A percentile compares a stretch with the other conserved stretches of the same genome.
These are phyloP conservation scores for Pichia rugopelliculosa DNA, from an alignment of 805 yeast genomes.

Conservation along the genomic window DNA sequence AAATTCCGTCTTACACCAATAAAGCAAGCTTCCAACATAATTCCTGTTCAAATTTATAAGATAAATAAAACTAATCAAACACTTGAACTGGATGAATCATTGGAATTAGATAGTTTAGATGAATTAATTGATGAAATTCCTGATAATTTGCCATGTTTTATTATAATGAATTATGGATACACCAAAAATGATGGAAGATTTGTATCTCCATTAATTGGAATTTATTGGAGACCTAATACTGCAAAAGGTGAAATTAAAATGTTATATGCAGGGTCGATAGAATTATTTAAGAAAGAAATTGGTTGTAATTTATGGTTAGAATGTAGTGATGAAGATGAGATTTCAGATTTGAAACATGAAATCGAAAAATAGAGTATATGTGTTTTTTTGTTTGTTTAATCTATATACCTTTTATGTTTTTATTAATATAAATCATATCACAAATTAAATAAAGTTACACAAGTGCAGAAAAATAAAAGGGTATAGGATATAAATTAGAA, in stretches of 20 bases:
- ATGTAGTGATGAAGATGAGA: conserved; percentile 61
- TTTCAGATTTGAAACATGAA: conserved; percentile 45
- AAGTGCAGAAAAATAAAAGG: too few relatives aligned
- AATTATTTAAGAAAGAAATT: conserved; percentile 68
- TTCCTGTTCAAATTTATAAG: conserved; percentile 56
- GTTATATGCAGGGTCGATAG: conserved; percentile 90
- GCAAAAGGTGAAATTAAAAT: conserved; percentile 75
- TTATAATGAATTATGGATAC: conserved; percentile 71
- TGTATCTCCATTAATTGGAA: conserved; percentile 63
- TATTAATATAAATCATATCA: too few relatives aligned
- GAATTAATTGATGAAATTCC: conserved; percentile 73
- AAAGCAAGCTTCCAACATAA: conserved; percentile 53
- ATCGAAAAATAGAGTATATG: conserved; percentile 15
- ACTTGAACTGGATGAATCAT: conserved; percentile 37
- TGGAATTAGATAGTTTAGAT: conserved; percentile 43
- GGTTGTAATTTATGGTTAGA: conserved; percentile 62
- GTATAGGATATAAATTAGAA: too few relatives aligned
- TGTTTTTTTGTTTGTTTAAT: neutral
- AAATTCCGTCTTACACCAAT: conserved; percentile 57
- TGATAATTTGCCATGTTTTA: conserved; percentile 70
- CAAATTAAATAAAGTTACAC: too few relatives aligned
- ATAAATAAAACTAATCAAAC: conserved; percentile 52
- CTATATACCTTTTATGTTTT: neutral
- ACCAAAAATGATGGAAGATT: conserved; percentile 60
- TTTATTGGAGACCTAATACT: conserved; percentile 88